These are phyloP conservation scores for Ramularia endophylla DNA, from an alignment of 2,329 filamentous ascomycete genomes.

Conservation along the genomic window DNA sequence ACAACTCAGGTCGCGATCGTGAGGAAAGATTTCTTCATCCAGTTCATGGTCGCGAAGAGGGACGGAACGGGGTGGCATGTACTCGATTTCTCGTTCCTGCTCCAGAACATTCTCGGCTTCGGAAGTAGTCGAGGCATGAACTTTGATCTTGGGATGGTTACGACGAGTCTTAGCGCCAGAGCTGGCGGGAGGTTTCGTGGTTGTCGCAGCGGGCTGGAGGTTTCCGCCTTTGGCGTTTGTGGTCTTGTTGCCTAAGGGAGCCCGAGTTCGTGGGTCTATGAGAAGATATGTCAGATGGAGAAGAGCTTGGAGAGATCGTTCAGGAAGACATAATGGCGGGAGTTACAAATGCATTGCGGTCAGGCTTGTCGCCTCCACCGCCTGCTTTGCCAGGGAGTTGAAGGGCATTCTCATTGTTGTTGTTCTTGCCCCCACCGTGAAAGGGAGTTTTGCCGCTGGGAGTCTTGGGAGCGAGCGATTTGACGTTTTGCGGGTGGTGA, in stretches of 20 bases:
- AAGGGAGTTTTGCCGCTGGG: conserved; percentile 74
- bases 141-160: conserved; percentile 47
- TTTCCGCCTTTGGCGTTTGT: conserved; percentile 76
- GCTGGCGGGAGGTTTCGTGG: conserved; percentile 36
- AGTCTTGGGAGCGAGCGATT: conserved; percentile 65
- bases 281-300: conserved; percentile 7
- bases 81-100: conserved; percentile 67
- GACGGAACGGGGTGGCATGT: conserved; percentile 70
- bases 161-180: conserved; percentile 52
- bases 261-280: conserved; percentile 61
- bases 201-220: conserved; percentile 28
- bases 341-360: conserved; percentile 66
- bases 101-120: conserved; percentile 15
- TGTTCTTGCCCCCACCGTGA: conserved; percentile 49
- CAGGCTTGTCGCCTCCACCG: conserved; percentile 50
- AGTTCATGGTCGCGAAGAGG: conserved; percentile 28
- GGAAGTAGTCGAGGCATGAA: conserved; percentile 48
- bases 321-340: conserved; percentile 59
- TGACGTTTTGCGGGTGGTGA: conserved; percentile 63
- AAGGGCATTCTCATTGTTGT: conserved; percentile 82
- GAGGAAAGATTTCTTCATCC: conserved; percentile 27
- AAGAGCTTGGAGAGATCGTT: neutral
- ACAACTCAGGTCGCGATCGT: conserved; percentile 23
- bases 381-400: conserved; percentile 55
- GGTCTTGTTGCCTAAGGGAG: conserved; percentile 87